Percentiles rank a stretch among this genome's conserved stretches.
Conservation (phyloP, 176 grass and related monocot genomes). For the Rhynchospora pubera region DNA sequence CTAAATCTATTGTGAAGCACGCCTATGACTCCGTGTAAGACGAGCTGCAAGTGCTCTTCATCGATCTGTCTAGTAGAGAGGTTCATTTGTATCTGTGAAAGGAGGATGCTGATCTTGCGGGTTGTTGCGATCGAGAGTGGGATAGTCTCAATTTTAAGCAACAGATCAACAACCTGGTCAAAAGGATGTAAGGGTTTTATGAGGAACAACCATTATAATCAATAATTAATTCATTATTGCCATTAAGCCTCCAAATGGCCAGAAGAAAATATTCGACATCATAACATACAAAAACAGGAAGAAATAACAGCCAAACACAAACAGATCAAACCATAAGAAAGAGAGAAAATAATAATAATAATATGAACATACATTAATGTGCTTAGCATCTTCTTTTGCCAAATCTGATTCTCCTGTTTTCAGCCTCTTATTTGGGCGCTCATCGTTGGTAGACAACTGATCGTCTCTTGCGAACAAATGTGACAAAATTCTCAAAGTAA, state of each 20-base stretch:
- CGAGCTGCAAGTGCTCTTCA: constrained; percentile 60
- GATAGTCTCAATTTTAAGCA: constrained; percentile 59
- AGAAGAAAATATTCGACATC: neutral
- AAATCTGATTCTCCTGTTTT: constrained; percentile 55
- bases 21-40: constrained; percentile 79
- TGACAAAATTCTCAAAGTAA: constrained; percentile 75
- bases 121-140: constrained; percentile 65
- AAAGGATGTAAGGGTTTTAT: constrained; percentile 18
- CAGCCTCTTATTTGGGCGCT: constrained; percentile 52
- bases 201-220: neutral
- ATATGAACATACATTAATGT: constrained; percentile 49
- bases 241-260: neutral
- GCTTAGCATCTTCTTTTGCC: constrained; percentile 36
- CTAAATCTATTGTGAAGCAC: constrained; percentile 81
- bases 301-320: neutral
- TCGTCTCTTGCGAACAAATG: constrained; percentile 47
- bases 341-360: neutral
- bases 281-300: neutral
- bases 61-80: constrained; percentile 53
- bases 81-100: constrained; percentile 70
- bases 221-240: neutral
- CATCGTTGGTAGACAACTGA: constrained; percentile 35
- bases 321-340: constrained; percentile 16
- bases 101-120: constrained; percentile 52
- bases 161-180: constrained; percentile 62